Conservation (phyloP, 345 rosid genomes). For the Salix viminalis region DNA sequence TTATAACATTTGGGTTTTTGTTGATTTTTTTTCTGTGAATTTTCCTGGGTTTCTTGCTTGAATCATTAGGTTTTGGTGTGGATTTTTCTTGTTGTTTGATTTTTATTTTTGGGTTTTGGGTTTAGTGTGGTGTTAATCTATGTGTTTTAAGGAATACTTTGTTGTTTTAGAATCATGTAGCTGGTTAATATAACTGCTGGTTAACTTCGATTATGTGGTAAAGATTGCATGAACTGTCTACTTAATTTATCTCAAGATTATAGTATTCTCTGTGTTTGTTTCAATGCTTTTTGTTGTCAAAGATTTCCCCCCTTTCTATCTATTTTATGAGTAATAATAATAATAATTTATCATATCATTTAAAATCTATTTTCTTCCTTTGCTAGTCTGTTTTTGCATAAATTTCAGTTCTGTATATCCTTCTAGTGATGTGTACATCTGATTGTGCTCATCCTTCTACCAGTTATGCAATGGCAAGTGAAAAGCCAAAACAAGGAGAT, state of each 20-base stretch:
- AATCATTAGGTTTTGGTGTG: not conserved
- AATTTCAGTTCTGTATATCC: not conserved
- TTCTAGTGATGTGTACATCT: not conserved
- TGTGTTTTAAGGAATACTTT: not conserved
- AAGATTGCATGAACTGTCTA: not conserved
- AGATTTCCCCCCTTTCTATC: too few relatives aligned
- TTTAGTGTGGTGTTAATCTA: not conserved
- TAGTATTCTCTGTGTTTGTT: not conserved
- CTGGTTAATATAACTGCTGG: not conserved
- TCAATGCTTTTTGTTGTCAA: not conserved
- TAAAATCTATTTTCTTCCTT: not conserved
- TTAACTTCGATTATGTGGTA: not conserved
- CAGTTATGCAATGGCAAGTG: conserved; percentile 21
- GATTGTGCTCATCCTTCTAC: not conserved
- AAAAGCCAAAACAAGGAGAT: conserved; percentile 17
- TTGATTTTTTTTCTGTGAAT: not conserved
- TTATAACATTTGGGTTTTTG: not conserved
- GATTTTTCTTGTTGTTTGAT: not conserved
- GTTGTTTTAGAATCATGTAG: not conserved
- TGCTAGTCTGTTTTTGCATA: not conserved
- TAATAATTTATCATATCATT: too few relatives aligned
- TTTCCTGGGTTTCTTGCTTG: not conserved
- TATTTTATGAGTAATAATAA: not conserved
- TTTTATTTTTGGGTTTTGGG: not conserved
- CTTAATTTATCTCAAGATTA: not conserved